Evolutionary conservation across 805 yeast genomes (phyloP).

Genomic region (Saturnispora hagleri): DNA sequence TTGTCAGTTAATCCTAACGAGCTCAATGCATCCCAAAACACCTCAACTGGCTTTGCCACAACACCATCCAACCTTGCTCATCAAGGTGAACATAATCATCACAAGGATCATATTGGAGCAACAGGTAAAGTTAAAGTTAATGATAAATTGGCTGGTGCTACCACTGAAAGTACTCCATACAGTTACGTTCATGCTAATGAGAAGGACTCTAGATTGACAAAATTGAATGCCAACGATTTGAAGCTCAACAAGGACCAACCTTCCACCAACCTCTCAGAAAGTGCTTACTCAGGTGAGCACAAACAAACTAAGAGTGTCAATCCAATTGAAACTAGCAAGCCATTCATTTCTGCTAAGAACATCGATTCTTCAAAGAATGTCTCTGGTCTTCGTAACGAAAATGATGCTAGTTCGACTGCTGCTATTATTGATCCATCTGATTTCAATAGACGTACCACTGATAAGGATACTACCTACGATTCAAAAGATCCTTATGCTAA

Average conservation of each 20-base stretch:
- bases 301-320: background rate
- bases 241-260: background rate
- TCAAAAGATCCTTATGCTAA: background rate
- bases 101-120: background rate
- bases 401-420: conserved; percentile 2
- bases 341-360: background rate
- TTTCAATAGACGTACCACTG: background rate
- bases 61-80: background rate
- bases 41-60: background rate
- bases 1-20: background rate
- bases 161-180: conserved; percentile 5
- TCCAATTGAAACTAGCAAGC: background rate
- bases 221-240: background rate
- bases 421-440: conserved; percentile 2
- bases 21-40: background rate
- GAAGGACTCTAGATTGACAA: background rate
- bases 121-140: background rate
- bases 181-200: conserved; percentile 8
- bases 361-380: background rate
- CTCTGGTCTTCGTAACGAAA: background rate
- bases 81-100: background rate
- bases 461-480: background rate
- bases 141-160: background rate
- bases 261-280: no score
- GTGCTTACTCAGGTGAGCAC: background rate